Conservation (phyloP, 768 basidiomycete species). For the Harrya chromipes region DNA sequence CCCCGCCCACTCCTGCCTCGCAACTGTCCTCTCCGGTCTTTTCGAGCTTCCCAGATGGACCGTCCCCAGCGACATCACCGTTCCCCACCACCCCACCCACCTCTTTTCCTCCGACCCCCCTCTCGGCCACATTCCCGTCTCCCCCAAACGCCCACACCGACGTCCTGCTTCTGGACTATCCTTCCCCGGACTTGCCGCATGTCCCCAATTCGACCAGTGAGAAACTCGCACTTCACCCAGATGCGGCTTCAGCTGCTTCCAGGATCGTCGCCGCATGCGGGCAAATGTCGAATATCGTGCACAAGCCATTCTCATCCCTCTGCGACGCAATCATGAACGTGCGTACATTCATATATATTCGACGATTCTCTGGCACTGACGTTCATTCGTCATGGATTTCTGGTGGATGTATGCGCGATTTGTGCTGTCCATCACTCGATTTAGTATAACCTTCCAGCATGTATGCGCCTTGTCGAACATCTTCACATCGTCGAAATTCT, state of each 20-base stretch:
- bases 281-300: constrained; percentile 62
- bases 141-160: background rate
- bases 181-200: constrained; percentile 50
- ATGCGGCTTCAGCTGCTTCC: constrained; percentile 56
- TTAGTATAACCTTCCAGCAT: constrained; percentile 73
- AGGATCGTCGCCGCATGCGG: constrained; percentile 68
- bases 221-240: constrained; percentile 55
- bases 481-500: constrained; percentile 70
- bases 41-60: constrained; percentile 29
- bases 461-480: constrained; percentile 69
- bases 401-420: constrained; percentile 14
- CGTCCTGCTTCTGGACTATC: constrained; percentile 42
- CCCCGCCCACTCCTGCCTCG: constrained; percentile 14
- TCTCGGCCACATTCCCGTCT: constrained; percentile 29
- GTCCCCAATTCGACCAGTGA: constrained; percentile 48
- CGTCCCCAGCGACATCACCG: constrained; percentile 26
- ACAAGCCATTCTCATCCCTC: constrained; percentile 65
- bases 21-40: constrained; percentile 18
- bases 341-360: constrained; percentile 24
- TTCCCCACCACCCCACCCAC: constrained; percentile 24
- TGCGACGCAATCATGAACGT: constrained; percentile 74
- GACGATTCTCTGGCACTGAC: constrained; percentile 2
- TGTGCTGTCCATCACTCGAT: background rate
- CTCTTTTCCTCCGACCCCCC: constrained; percentile 27
- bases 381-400: background rate